phyloP scores from a whole-genome alignment of 768 basidiomycete species.

The Imleria badia region DNA sequence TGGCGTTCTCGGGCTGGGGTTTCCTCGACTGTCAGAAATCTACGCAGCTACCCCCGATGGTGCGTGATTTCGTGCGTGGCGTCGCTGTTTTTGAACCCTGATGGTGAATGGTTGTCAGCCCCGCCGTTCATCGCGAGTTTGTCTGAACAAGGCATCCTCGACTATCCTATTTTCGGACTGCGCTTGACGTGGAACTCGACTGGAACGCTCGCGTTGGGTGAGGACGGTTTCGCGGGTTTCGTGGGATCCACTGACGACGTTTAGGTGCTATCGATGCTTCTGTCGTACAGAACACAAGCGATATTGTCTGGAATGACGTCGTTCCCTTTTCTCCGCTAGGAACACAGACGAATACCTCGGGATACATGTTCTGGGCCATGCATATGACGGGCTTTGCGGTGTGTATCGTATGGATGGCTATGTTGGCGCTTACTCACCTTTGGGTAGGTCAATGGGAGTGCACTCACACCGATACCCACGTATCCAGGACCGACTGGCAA shows the following conservation, averaged over 20 bases:
- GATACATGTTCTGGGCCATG: constrained; percentile 77
- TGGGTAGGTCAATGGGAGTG: constrained; percentile 55
- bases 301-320: constrained; percentile 73
- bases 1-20: constrained; percentile 75
- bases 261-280: constrained; percentile 75
- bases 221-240: background rate
- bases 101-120: constrained; percentile 43
- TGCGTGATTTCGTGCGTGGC: constrained; percentile 30
- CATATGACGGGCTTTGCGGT: constrained; percentile 57
- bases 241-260: background rate
- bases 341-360: constrained; percentile 55
- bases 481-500: constrained; percentile 58
- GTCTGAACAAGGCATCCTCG: constrained; percentile 59
- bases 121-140: constrained; percentile 66
- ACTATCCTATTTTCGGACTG: constrained; percentile 77
- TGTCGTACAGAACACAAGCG: constrained; percentile 56
- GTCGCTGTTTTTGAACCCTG: background rate
- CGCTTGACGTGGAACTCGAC: constrained; percentile 57
- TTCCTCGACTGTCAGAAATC: constrained; percentile 69
- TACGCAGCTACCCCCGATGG: constrained; percentile 46
- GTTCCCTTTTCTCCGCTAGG: constrained; percentile 70
- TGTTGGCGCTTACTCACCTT: constrained; percentile 1
- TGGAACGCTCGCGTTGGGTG: constrained; percentile 68
- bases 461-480: constrained; percentile 55
- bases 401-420: background rate